Percentiles rank a stretch among this genome's conserved stretches.
Evolutionary conservation across 2,329 filamentous ascomycete species (phyloP).

Genomic region (Pleomassaria siparia): DNA sequence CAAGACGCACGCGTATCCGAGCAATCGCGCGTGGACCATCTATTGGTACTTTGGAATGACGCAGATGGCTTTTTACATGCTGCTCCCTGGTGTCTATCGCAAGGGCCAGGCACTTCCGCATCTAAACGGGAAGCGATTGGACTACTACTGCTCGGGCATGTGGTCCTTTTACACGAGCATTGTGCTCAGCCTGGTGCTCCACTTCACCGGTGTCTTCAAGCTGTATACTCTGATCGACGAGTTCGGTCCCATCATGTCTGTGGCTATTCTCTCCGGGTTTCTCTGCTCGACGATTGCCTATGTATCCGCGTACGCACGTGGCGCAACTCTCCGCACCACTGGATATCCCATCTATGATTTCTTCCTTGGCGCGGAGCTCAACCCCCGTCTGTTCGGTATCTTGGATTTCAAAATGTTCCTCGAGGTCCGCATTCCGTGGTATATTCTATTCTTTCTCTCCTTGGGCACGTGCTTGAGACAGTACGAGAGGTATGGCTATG

Average conservation of each 20-base stretch:
- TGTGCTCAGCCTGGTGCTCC: constrained; percentile 67
- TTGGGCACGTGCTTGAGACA: constrained; percentile 78
- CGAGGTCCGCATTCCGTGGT: constrained; percentile 91
- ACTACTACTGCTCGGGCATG: constrained; percentile 92
- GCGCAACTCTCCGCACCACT: constrained; percentile 89
- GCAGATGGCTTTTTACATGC: constrained; percentile 79
- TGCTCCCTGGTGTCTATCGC: constrained; percentile 82
- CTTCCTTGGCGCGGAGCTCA: constrained; percentile 87
- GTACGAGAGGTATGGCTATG: constrained; percentile 81
- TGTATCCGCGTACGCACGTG: constrained; percentile 76
- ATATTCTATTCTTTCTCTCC: constrained; percentile 78
- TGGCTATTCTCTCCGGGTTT: constrained; percentile 89
- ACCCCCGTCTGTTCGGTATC: constrained; percentile 80
- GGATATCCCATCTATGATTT: constrained; percentile 81
- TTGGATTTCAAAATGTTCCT: constrained; percentile 96
- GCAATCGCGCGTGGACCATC: constrained; percentile 79
- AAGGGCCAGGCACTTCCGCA: constrained; percentile 87
- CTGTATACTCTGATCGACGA: constrained; percentile 92
- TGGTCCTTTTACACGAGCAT: constrained; percentile 87
- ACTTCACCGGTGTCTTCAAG: constrained; percentile 82
- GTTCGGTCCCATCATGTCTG: constrained; percentile 89
- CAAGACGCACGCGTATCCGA: constrained; percentile 83
- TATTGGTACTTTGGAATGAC: constrained; percentile 94
- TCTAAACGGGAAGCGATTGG: constrained; percentile 78
- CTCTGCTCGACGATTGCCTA: constrained; percentile 82